Evolutionary conservation across 176 grass and related monocot genomes (phyloP), one percentile per base, ranked within the genome.

Genomic region (Echinochloa phyllopogon): DNA sequence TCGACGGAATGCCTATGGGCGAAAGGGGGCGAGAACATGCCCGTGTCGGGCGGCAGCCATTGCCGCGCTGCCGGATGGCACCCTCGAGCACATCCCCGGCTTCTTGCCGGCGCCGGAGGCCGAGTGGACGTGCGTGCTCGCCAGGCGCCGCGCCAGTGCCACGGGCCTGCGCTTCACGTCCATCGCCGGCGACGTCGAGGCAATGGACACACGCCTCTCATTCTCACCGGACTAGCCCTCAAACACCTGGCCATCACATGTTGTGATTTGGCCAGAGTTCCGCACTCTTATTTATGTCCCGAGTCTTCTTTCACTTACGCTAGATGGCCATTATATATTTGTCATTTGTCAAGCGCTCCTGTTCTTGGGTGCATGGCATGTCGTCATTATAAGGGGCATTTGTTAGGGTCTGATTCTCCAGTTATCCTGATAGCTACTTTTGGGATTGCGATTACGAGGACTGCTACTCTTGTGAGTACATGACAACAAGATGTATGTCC

Each of bases 311-410:
- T 63, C 36, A 6, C 59, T 84, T 0, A 23, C 4, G 0, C 71
- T 65, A 53, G 72, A 50, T 24, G 36, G 5, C 50, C 65, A 76
- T 33, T 33, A 33, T n/a, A n/a, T n/a, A n/a, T 33, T 33, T 33
- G 29, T 33, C 29, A 33, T 10, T 68, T 38, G 45, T 62, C 41
- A 38, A 68, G 10, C 4, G 24, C 45, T 15, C 72, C 82, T 29
- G 48, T 52, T 38, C 72, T 84, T 24, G 59, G 65, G 16, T 43
- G 21, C 33, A 65, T 84, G 72, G 21, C 33, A 65, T 84, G 72
- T 72, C 47, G 3, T 65, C 23, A 4, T 52, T 84, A 24, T 12
- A 52, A 44, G 47, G 8, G 4, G 82, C 72, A 33, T 76, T 65
- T 41, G 16, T 84, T 48, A 84, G 44, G 9, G 49, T 65, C 29